These are phyloP conservation scores for Eremothecium sinecaudum DNA, from an alignment of 1,139 yeast species.

Conservation along the genomic window DNA sequence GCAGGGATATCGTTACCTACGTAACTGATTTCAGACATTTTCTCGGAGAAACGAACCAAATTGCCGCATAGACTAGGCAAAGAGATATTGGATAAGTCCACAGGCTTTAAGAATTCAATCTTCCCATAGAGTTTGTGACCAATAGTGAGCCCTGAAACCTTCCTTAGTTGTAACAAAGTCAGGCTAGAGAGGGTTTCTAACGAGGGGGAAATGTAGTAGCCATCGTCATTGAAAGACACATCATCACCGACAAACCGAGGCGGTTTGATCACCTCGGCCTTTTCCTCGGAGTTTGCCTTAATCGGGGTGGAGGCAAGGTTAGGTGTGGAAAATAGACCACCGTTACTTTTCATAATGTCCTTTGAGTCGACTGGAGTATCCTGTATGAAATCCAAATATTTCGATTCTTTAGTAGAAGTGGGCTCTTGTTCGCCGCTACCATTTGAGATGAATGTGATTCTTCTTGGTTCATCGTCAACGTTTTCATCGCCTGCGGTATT, in stretches of 20 bases:
- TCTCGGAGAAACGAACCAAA: constrained; percentile 50
- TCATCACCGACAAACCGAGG: constrained; percentile 31
- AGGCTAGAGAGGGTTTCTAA: constrained; percentile 49
- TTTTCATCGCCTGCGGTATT: constrained; percentile 19
- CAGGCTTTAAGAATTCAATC: constrained; percentile 68
- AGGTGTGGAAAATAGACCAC: constrained; percentile 5
- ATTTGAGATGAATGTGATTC: constrained; percentile 13
- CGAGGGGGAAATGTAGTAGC: constrained; percentile 84
- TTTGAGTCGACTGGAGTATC: constrained; percentile 26
- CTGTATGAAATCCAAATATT: constrained; percentile 10
- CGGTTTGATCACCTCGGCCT: constrained; percentile 9
- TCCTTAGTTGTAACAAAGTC: constrained; percentile 54
- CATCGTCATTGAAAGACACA: constrained; percentile 46
- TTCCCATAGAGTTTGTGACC: constrained; percentile 77
- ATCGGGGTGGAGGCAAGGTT: constrained; percentile 7
- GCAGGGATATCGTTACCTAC: constrained; percentile 54
- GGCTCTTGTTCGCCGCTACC: constrained; percentile 5
- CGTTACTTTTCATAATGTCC: constrained; percentile 9
- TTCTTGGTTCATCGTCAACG: constrained; percentile 11
- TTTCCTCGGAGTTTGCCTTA: constrained; percentile 7
- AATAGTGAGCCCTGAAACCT: constrained; percentile 57
- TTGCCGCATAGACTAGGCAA: constrained; percentile 58
- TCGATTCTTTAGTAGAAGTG: constrained; percentile 4
- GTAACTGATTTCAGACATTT: constrained; percentile 66
- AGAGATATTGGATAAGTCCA: constrained; percentile 64